Conservation (phyloP, 495 filamentous ascomycete genomes). For the Lasiosphaeria hispida region DNA sequence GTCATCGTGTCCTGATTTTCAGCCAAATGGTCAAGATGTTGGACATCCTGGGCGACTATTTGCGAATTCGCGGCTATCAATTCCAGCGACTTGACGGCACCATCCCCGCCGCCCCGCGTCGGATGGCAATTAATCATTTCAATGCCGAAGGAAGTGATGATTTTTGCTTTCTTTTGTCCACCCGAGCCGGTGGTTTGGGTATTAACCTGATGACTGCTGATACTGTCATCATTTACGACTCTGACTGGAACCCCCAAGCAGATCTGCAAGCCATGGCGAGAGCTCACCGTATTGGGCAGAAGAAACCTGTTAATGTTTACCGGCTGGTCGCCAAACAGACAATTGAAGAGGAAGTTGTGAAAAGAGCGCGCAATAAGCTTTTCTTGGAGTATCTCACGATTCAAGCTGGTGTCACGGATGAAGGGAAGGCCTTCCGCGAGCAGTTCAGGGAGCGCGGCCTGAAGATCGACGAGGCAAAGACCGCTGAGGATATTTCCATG, state of each 20-base stretch:
- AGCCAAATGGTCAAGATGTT: constrained; percentile 99
- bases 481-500: constrained; percentile 84
- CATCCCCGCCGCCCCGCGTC: constrained; percentile 77
- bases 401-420: constrained; percentile 92
- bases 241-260: constrained; percentile 98
- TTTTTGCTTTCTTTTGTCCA: constrained; percentile 95
- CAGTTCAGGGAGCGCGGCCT: constrained; percentile 53
- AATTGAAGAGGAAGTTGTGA: constrained; percentile 95
- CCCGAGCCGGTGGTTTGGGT: constrained; percentile 89
- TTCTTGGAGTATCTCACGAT: constrained; percentile 99
- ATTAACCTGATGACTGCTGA: constrained; percentile 99
- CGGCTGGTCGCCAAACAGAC: constrained; percentile 95
- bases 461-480: constrained; percentile 70
- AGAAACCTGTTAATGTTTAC: constrained; percentile 91
- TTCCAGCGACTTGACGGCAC: constrained; percentile 96
- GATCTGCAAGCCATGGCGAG: constrained; percentile 98
- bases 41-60: constrained; percentile 90
- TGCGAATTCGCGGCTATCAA: constrained; percentile 81
- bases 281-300: constrained; percentile 96
- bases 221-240: constrained; percentile 96
- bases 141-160: constrained; percentile 91
- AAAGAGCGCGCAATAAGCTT: constrained; percentile 93
- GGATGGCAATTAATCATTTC: constrained; percentile 95
- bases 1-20: constrained; percentile 95
- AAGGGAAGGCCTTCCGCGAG: constrained; percentile 70